Percentiles rank a stretch among this genome's conserved stretches.
Evolutionary conservation across 169 alveolate species (phyloP).

Genomic region (Plasmodium gonderi): DNA sequence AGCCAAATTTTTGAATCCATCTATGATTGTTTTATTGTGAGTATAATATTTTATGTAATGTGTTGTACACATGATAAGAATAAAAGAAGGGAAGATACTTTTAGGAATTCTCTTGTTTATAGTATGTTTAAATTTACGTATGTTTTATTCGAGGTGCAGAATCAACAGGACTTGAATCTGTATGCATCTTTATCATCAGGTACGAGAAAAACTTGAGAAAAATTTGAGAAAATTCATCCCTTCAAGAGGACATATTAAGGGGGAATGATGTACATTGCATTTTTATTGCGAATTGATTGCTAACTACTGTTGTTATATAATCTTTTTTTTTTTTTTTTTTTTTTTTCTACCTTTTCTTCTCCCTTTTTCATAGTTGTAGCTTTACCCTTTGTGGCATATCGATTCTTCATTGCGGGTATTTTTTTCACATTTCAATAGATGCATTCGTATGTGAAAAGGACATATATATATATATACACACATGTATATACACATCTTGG

Average conservation of each 20-base stretch:
- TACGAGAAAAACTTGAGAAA: neutral
- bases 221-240: too few relatives aligned
- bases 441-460: too few relatives aligned
- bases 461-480: neutral
- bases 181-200: conserved; percentile 42
- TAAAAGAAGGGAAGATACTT: conserved; percentile 28
- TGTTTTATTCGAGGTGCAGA: conserved; percentile 41
- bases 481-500: neutral
- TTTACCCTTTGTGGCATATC: conserved; percentile 29
- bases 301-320: neutral
- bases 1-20: conserved; percentile 67
- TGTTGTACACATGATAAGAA: neutral
- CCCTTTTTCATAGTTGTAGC: conserved; percentile 3
- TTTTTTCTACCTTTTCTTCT: neutral
- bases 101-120: conserved; percentile 15
- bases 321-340: neutral
- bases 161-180: conserved; percentile 30
- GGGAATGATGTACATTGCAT: too few relatives aligned
- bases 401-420: conserved; percentile 41
- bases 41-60: conserved; percentile 8
- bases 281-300: too few relatives aligned
- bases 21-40: conserved; percentile 32
- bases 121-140: conserved; percentile 34
- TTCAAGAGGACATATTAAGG: too few relatives aligned
- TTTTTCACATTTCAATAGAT: too few relatives aligned